A percentile compares a stretch with the other conserved stretches of the same genome.
Evolutionary conservation across 768 basidiomycete genomes (phyloP).

Genomic region (Termitomyces sp.): DNA sequence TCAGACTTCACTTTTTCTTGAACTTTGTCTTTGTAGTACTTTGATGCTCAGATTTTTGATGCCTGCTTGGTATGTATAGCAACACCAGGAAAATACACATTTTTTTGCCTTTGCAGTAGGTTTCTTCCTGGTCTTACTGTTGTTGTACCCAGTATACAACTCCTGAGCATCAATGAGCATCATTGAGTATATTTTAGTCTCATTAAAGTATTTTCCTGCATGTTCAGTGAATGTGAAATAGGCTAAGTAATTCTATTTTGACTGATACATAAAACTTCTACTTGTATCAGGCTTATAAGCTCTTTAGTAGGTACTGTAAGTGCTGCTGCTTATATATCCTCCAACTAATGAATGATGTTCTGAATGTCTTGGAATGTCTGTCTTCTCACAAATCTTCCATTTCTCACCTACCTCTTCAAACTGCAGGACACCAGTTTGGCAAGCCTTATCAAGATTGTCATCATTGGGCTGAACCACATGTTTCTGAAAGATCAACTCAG

Average conservation of each 20-base stretch:
- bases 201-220: no score
- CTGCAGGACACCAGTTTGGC: not conserved
- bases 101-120: not conserved
- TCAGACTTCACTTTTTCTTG: not conserved
- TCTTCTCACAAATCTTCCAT: not conserved
- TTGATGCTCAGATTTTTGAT: not conserved
- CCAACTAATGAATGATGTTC: no score
- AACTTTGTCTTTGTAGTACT: not conserved
- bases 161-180: no score
- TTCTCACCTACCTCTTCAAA: not conserved
- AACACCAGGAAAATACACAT: not conserved
- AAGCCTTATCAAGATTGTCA: not conserved
- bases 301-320: no score
- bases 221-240: no score
- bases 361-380: not conserved
- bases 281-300: not conserved
- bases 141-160: no score
- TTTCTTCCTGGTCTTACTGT: not conserved
- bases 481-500: not conserved
- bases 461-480: not conserved
- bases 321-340: not conserved
- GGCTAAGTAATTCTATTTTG: no score
- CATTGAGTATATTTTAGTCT: no score
- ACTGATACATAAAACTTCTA: not conserved
- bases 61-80: not conserved